Conservation (phyloP, 305 asterid genomes). For the Withania somnifera region DNA sequence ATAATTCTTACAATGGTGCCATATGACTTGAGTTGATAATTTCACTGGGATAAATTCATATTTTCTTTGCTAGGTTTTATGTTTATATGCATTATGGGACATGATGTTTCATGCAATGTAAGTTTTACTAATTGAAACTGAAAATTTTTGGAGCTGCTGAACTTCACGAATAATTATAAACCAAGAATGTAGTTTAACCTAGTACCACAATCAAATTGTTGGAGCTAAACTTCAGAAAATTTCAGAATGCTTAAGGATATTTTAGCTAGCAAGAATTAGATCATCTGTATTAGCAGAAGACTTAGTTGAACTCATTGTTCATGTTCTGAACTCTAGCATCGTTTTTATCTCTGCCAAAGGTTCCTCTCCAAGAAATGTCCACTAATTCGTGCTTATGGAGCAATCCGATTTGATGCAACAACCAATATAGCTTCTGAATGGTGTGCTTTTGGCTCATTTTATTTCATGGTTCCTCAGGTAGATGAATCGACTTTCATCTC, state of each 20-base stretch:
- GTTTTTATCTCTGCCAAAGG: conserved; percentile 21
- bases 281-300: not conserved
- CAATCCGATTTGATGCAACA: conserved; percentile 70
- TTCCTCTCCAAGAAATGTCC: conserved; percentile 75
- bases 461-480: conserved; percentile 94
- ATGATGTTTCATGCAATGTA: not conserved
- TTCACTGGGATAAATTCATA: not conserved
- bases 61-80: not conserved
- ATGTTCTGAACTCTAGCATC: not conserved
- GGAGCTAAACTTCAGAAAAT: not conserved
- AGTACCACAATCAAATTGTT: not conserved
- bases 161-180: no score
- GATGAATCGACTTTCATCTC: not conserved
- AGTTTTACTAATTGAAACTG: not conserved
- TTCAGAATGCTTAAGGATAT: not conserved
- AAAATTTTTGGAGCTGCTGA: no score
- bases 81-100: not conserved
- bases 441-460: conserved; percentile 81
- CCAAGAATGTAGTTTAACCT: not conserved
- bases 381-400: conserved; percentile 83
- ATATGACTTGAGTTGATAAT: not conserved
- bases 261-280: not conserved
- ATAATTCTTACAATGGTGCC: no score
- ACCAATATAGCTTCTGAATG: conserved; percentile 58
- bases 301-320: not conserved